Base-by-base conservation (phyloP, 2,329 filamentous ascomycete species). In the Cercospora zeae-maydis region DNA sequence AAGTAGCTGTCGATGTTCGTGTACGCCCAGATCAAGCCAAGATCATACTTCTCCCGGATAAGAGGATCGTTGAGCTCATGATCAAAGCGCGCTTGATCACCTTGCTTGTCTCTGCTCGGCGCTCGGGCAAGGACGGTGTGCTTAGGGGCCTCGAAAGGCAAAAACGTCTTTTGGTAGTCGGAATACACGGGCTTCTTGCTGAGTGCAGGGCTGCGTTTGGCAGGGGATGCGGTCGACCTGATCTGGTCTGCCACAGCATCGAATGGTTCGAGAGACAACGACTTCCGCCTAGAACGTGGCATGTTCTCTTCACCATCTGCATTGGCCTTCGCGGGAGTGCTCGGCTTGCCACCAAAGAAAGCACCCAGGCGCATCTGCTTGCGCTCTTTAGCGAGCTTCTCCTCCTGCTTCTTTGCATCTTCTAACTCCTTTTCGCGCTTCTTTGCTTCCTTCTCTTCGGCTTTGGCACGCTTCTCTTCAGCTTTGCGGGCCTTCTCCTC, bases 131-230 rank as follows among this genome's bases (percentile, higher is more conserved):
- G 69, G n/a, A 78, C 84, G 1, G 91, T 89, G 71, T 91, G 84
- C 2, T 87, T 82, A 63, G 91, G 89, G 51, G 95, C 73, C 66
- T 89, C 93, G 75, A 97, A 98, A 0, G 90, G 87, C 33, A 92
- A 84, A 71, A 98, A 98, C 36, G 83, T 80, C 68, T 86, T 87
- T 16, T 89, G 68, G 63, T 80, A 78, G 64, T 81, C 79, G 5
- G 75, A 76, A 24, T 76, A 27, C 13, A 57, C 58, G 19, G 67
- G 69, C 59, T 75, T 77, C 54, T 61, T 63, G 2, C 21, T 63
- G 7, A 66, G 60, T 11, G 59, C 63, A 39, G 67, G 68, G 13
- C 65, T 66, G 11, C 62, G 67, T 52, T 69, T 72, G 27, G 54
- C 24, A 13, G 73, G 72, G 16, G 72, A 75, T 21, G 59, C 64